Conservation (phyloP, 2,329 filamentous ascomycete species). For the Rhexocercosporidium sp. region DNA sequence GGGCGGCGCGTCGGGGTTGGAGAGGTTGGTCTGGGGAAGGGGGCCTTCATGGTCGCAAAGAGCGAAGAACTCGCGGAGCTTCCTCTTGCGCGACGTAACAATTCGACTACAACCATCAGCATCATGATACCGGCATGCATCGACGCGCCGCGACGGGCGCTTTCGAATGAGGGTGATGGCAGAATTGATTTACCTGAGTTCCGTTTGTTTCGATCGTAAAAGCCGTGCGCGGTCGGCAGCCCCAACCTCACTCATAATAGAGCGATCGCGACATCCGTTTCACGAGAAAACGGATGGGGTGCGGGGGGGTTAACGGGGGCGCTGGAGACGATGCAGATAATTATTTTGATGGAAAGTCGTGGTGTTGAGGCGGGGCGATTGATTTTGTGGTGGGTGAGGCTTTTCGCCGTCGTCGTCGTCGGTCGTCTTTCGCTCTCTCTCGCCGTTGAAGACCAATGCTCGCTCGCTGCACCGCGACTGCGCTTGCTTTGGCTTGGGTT, state of each 20-base stretch:
- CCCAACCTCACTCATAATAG: constrained; percentile 75
- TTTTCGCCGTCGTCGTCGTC: constrained; percentile 13
- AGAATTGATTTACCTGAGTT: constrained; percentile 59
- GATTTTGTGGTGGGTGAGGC: constrained; percentile 30
- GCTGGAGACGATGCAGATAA: constrained; percentile 40
- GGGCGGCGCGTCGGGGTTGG: constrained; percentile 60
- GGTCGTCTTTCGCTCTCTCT: constrained; percentile 18
- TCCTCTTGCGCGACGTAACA: constrained; percentile 86
- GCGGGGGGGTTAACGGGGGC: constrained; percentile 44
- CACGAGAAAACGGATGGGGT: constrained; percentile 63
- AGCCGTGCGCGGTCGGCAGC: constrained; percentile 68
- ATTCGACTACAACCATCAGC: constrained; percentile 61
- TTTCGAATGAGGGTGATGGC: constrained; percentile 21
- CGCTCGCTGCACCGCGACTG: no score
- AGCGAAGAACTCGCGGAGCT: constrained; percentile 86
- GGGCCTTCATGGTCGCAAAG: constrained; percentile 70
- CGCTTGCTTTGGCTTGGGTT: no score
- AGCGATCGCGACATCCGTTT: constrained; percentile 72
- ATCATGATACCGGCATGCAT: constrained; percentile 33
- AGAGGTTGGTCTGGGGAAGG: constrained; percentile 62
- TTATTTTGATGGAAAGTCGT: constrained; percentile 37
- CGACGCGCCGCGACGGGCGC: constrained; percentile 35
- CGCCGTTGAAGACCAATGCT: neutral
- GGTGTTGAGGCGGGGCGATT: constrained; percentile 34
- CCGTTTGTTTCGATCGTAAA: constrained; percentile 68